phyloP scores from a whole-genome alignment of 345 rosid genomes.

The Pistacia integerrima region DNA sequence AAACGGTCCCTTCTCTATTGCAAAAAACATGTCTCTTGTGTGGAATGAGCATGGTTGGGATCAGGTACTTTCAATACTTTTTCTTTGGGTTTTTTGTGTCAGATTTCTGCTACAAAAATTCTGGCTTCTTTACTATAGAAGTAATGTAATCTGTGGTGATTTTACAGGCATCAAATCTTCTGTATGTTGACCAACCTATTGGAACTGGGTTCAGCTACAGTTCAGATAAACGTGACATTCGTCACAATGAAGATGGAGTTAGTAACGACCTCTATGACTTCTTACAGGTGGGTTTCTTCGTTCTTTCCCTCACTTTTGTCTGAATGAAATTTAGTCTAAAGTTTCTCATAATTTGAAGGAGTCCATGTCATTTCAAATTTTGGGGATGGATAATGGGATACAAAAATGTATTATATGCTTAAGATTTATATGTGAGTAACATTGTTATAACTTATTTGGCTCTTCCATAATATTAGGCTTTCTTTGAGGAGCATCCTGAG shows the following conservation, averaged over 20 bases:
- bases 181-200: constrained; percentile 93
- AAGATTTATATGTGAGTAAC: not conserved
- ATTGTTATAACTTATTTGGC: constrained; percentile 8
- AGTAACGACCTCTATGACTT: constrained; percentile 93
- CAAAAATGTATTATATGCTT: not conserved
- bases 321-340: not conserved
- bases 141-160: constrained; percentile 11
- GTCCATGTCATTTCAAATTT: not conserved
- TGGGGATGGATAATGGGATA: not conserved
- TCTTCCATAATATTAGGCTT: constrained; percentile 53
- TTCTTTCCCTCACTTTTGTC: not conserved
- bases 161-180: constrained; percentile 84
- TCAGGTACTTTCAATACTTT: constrained; percentile 44
- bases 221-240: constrained; percentile 80
- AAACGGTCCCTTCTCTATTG: constrained; percentile 88
- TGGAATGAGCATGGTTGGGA: constrained; percentile 97
- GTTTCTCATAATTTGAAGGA: not conserved
- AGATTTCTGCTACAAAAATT: not conserved
- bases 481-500: constrained; percentile 90
- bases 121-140: not conserved
- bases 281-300: constrained; percentile 67
- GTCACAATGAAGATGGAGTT: constrained; percentile 86
- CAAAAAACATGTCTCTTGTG: constrained; percentile 80
- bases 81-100: not conserved
- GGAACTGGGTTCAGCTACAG: constrained; percentile 99